phyloP scores from a whole-genome alignment of 1,284 basidiomycete genomes.

The Ceratobasidium sp. region DNA sequence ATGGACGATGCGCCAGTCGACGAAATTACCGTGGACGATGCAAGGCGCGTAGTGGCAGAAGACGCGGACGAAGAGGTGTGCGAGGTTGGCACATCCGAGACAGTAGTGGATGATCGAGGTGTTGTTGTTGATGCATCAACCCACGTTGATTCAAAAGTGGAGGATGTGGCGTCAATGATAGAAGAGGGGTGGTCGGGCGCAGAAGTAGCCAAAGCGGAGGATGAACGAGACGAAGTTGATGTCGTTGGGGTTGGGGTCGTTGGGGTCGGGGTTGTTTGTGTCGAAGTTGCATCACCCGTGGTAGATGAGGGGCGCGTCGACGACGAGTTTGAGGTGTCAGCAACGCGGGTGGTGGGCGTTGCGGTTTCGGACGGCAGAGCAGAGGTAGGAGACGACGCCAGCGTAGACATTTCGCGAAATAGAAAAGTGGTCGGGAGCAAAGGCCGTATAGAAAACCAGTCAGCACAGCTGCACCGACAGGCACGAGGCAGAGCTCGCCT shows the following conservation, averaged over 20 bases:
- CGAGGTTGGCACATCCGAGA: not conserved
- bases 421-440: conserved; percentile 5
- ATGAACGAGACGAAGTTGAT: not conserved
- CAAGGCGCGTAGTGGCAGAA: not conserved
- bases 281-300: not conserved
- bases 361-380: not conserved
- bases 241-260: not conserved
- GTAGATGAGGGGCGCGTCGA: not conserved
- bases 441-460: not conserved
- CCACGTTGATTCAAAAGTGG: conserved; percentile 11
- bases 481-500: conserved; percentile 12
- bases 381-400: not conserved
- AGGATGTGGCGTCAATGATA: not conserved
- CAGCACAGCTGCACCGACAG: conserved; percentile 16
- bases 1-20: conserved; percentile 31
- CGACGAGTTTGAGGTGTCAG: not conserved
- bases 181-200: not conserved
- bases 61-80: not conserved
- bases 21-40: not conserved
- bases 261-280: not conserved
- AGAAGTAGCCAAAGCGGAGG: not conserved
- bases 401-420: not conserved
- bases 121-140: not conserved
- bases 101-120: not conserved
- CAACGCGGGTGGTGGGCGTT: not conserved